Base-by-base conservation (phyloP, 2,329 filamentous ascomycete species). In the Trichoderma guizhouense region DNA sequence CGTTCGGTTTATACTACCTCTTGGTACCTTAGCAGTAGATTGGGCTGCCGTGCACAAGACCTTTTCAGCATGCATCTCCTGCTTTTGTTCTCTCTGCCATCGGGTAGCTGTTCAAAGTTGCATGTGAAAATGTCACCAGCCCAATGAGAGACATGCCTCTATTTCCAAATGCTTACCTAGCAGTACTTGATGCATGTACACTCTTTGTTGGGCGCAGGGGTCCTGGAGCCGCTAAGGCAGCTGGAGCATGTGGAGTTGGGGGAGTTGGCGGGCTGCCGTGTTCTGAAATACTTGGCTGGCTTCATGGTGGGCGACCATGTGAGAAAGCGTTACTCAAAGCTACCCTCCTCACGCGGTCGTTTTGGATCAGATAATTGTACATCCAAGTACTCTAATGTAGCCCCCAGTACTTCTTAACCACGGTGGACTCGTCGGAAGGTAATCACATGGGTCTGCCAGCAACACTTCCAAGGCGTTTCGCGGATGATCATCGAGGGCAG, bases 401-500 rank as follows among this genome's bases (percentile, higher is more conserved):
- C 15, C 7, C 21, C 14, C 34, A 8, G 66, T 69, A 58, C 39
- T 21, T 53, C 12, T 15, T 66, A 66, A 36, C 63, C 58, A 32
- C 47, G 2, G 14, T 15, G 32, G 26, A 39, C 55, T 53, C 47
- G 47, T 0, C 11, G 21, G 47, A 53, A 24, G n/a, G 47, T 53
- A 55, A 51, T 68, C 71, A 72, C 71, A 72, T 72, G 71, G 64
- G 34, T 57, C 55, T 39, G 26, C 70, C 63, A 21, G 47, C 24
- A 55, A 61, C 55, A 57, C 55, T 72, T 47, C 18, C 43, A 28
- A 43, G 21, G 57, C 43, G 32, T 58, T 34, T 62, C 26, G 32
- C 64, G 71, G 64, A 68, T 72, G 71, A 68, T 68, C 71, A 57
- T 69, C 64, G 64, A 72, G n/a, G 71, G 57, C n/a, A 57, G 53